Evolutionary conservation across 805 yeast genomes (phyloP).

Genomic region (Yarrowia sp.): DNA sequence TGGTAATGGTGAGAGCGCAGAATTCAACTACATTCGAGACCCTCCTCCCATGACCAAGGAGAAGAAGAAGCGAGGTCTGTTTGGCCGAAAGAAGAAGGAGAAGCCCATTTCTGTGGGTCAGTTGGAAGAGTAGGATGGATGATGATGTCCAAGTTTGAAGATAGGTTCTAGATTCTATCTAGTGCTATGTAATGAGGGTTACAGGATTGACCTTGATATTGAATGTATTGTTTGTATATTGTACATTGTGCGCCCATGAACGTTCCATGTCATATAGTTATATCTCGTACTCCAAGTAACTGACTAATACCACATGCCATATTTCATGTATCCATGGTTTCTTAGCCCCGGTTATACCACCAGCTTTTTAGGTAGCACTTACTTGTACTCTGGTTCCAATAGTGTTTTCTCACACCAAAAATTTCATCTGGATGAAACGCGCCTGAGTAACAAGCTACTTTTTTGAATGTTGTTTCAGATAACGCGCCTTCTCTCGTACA

Average conservation of each 20-base stretch:
- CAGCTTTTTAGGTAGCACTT: too few relatives aligned
- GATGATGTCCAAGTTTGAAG: background rate
- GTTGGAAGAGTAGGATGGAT: slow-evolving; percentile 3
- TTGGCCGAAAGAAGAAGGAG: slow-evolving; percentile 62
- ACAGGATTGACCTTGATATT: background rate
- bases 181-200: background rate
- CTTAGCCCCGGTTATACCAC: too few relatives aligned
- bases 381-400: too few relatives aligned
- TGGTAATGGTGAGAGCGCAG: slow-evolving; percentile 38
- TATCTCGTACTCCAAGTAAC: too few relatives aligned
- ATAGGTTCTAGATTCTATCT: background rate
- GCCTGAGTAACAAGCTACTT: too few relatives aligned
- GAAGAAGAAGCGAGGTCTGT: slow-evolving; percentile 69
- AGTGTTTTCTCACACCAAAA: too few relatives aligned
- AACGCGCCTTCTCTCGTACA: background rate
- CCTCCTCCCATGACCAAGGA: slow-evolving; percentile 51
- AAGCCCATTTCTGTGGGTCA: slow-evolving; percentile 11
- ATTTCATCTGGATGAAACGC: too few relatives aligned
- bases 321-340: too few relatives aligned
- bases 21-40: slow-evolving; percentile 44
- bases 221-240: background rate
- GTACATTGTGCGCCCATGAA: too few relatives aligned
- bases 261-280: too few relatives aligned
- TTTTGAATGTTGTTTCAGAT: too few relatives aligned
- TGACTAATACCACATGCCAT: too few relatives aligned